Evolutionary conservation across 805 yeast genomes (phyloP), one percentile per base, ranked within the genome.

Genomic region (Starmera dryadoides): DNA sequence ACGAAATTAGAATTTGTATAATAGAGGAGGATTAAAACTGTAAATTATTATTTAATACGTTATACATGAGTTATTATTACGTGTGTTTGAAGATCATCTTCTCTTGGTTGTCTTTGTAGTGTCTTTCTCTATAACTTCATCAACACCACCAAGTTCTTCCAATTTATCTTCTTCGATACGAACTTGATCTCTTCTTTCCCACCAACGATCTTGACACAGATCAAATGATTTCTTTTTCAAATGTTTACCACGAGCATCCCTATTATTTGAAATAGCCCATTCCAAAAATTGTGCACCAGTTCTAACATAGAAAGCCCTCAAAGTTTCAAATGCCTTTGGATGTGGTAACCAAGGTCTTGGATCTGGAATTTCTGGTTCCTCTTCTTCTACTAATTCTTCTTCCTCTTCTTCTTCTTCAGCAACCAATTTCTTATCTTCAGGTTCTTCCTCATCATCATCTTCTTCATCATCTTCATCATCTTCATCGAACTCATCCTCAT

Each of bases 311-410:
- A 91, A 91, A 2, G 77, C 80, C 49, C 96, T 78, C 43, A 91
- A 67, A 2, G 77, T 64, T 64, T 91, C 98, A 53, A 91, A 93
- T 6, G 96, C 81, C 55, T 89, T 88, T 28, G 98, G 98, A 58
- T 89, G 97, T 35, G 98, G 97, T 40, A 91, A 71, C 95, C 96
- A 91, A 15, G 98, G 96, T 58, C 95, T 77, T 34, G 82, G 84
- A 60, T 91, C 98, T 15, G 95, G 95, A 49, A 81, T 75, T 46
- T 78, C 86, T 34, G 77, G 79, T 44, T 75, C 82, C 3, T 69
- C 78, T 23, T 69, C 81, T 34, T 69, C 81, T 2, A 58, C 75
- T 12, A 70, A 86, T 32, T 72, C 83, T 33, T 73, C 82, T 32
- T 77, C 88, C 33, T 77, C 86, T n/a, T 74, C 86, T n/a, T 66